Evolutionary conservation across 768 basidiomycete genomes (phyloP).

Genomic region (Macrolepiota albuminosa): DNA sequence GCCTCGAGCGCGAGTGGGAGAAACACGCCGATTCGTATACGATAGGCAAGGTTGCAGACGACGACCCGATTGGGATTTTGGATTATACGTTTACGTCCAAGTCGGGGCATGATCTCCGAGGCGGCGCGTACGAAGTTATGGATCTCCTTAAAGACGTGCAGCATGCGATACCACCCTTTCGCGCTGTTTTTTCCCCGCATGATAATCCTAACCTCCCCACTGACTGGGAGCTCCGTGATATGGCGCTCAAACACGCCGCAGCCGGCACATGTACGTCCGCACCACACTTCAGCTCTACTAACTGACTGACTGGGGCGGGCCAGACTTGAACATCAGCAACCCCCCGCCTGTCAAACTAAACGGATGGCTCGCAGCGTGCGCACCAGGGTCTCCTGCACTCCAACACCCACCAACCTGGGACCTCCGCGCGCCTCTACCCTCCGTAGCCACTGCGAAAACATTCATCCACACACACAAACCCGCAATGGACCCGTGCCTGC

Average conservation of each 20-base stretch:
- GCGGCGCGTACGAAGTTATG: constrained; percentile 29
- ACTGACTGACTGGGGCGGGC: too few relatives aligned
- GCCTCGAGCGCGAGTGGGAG: constrained; percentile 32
- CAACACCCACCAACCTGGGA: constrained; percentile 23
- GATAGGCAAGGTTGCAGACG: constrained; percentile 27
- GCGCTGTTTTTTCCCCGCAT: constrained; percentile 45
- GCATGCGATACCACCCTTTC: constrained; percentile 38
- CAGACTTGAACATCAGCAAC: constrained; percentile 28
- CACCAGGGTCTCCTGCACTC: constrained; percentile 27
- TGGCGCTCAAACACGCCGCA: constrained; percentile 32
- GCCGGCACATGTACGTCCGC: constrained; percentile 33
- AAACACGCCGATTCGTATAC: constrained; percentile 33
- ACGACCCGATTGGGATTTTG: constrained; percentile 23
- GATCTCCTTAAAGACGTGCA: constrained; percentile 37
- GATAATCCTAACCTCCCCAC: constrained; percentile 39
- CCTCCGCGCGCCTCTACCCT: constrained; percentile 8
- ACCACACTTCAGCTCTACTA: too few relatives aligned
- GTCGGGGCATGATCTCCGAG: constrained; percentile 14
- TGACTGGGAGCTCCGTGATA: constrained; percentile 28
- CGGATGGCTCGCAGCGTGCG: constrained; percentile 37
- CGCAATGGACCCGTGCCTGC: constrained; percentile 44
- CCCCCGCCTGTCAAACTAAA: constrained; percentile 23
- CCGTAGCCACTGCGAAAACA: too few relatives aligned
- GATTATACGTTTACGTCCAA: constrained; percentile 18
- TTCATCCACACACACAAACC: constrained; percentile 43